Percentiles rank a stretch among this genome's conserved stretches.
Conservation (phyloP, 208 protist genomes). For the Strigomonas culicis region DNA sequence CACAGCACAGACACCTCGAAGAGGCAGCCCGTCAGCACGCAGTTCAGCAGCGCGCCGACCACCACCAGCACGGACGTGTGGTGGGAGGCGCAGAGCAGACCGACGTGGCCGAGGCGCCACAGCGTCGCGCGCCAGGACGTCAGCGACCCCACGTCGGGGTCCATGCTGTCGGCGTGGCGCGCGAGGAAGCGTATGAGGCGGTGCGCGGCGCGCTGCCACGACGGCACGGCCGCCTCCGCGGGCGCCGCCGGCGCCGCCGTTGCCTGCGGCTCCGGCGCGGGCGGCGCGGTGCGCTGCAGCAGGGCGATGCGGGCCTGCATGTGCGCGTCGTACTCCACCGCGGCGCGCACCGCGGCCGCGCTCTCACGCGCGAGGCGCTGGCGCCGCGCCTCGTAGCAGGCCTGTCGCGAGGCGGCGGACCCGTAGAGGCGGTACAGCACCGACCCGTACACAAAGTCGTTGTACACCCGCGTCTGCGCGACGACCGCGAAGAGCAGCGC, state of each 20-base stretch:
- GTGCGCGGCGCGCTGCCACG: no score
- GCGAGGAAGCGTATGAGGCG: no score
- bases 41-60: not conserved
- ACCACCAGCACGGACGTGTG: not conserved
- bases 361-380: not conserved
- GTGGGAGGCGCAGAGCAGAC: not conserved
- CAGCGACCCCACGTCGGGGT: no score
- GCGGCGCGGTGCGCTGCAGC: not conserved
- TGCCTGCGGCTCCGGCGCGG: no score
- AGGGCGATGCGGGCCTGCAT: conserved; percentile 1
- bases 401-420: conserved; percentile 4
- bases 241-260: no score
- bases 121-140: no score
- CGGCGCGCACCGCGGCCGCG: not conserved
- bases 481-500: conserved; percentile 23
- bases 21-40: conserved; percentile 3
- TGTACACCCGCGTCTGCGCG: conserved; percentile 31
- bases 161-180: no score
- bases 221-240: no score
- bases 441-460: conserved; percentile 23
- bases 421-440: conserved; percentile 19
- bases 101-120: no score
- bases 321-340: not conserved
- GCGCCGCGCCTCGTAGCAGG: conserved; percentile 8
- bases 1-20: not conserved